A percentile compares a stretch with the other conserved stretches of the same genome.
Conservation (phyloP, 2,329 filamentous ascomycete genomes). For the Neofusicoccum ribis region DNA sequence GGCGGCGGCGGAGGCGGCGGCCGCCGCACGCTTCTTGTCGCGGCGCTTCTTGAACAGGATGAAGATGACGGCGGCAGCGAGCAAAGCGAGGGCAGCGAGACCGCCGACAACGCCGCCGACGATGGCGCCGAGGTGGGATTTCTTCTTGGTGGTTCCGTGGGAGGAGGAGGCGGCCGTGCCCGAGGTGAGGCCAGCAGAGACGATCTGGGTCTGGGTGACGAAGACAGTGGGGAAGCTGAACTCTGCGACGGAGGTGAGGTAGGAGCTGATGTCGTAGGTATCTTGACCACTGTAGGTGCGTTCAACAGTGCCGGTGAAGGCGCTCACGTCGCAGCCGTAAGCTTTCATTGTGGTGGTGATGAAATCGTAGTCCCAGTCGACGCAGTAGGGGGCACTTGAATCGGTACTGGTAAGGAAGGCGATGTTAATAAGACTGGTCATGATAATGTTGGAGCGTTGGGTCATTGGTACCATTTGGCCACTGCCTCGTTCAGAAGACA, state of each 20-base stretch:
- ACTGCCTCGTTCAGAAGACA: slow-evolving; percentile 30
- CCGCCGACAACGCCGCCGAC: slow-evolving; percentile 36
- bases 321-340: slow-evolving; percentile 30
- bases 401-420: slow-evolving; percentile 21
- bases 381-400: slow-evolving; percentile 28
- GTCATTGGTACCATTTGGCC: slow-evolving; percentile 29
- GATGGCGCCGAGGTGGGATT: slow-evolving; percentile 30
- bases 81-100: slow-evolving; percentile 24
- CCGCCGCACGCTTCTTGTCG: slow-evolving; percentile 17
- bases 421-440: background rate
- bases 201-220: slow-evolving; percentile 9
- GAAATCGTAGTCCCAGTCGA: slow-evolving; percentile 21
- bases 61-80: slow-evolving; percentile 29
- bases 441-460: background rate
- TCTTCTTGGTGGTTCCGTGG: background rate
- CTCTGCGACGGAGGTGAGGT: slow-evolving; percentile 1
- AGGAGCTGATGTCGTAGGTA: slow-evolving; percentile 9
- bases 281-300: slow-evolving; percentile 17
- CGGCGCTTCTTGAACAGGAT: slow-evolving; percentile 27
- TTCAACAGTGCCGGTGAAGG: slow-evolving; percentile 18
- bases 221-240: slow-evolving; percentile 9
- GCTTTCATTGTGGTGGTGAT: slow-evolving; percentile 22
- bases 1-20: slow-evolving; percentile 2
- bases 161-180: background rate
- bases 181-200: background rate